These are phyloP conservation scores for Poa pratensis DNA, from an alignment of 176 grass and related monocot genomes.

Conservation along the genomic window DNA sequence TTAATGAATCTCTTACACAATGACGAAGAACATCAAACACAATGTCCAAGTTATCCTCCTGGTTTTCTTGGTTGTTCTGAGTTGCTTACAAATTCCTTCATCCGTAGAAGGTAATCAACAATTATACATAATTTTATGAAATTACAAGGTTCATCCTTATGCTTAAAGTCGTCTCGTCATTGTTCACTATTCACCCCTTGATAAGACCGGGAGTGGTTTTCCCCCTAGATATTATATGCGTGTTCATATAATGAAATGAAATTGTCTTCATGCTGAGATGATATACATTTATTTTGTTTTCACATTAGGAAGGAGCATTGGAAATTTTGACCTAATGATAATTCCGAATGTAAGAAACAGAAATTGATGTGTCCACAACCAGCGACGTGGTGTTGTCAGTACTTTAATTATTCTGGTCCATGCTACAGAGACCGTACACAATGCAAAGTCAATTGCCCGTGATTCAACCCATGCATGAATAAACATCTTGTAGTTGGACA, in stretches of 20 bases:
- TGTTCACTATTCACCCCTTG: neutral
- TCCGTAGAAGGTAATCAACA: neutral
- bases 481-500: neutral
- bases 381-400: neutral
- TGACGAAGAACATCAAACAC: neutral
- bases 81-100: neutral
- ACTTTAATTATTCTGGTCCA: neutral
- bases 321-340: neutral
- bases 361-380: neutral
- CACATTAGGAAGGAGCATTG: neutral
- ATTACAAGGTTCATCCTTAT: neutral
- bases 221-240: neutral
- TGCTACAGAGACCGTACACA: neutral
- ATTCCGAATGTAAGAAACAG: neutral
- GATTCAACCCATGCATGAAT: neutral
- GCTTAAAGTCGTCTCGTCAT: neutral
- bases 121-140: neutral
- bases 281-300: neutral
- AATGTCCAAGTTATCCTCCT: neutral
- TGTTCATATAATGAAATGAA: neutral
- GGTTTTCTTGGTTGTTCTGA: neutral
- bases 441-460: neutral
- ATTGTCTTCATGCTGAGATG: neutral
- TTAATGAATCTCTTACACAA: neutral
- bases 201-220: neutral